A percentile compares a stretch with the other conserved stretches of the same genome.
These are phyloP conservation scores for Mollisia scopiformis DNA, from an alignment of 2,329 filamentous ascomycete genomes.

Conservation along the genomic window DNA sequence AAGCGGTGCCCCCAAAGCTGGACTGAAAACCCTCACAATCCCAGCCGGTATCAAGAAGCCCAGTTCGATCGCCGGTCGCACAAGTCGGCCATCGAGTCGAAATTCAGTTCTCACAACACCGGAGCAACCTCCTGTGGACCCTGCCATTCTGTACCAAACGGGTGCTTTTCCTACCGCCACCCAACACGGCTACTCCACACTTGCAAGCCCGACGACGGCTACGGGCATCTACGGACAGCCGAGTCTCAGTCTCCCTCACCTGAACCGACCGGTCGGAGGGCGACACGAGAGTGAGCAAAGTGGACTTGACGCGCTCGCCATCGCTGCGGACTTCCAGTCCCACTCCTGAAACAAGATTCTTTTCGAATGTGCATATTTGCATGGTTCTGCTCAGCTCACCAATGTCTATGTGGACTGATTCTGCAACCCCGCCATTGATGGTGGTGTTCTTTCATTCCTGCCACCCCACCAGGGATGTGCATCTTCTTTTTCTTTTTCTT, in stretches of 20 bases:
- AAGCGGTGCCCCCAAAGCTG: conserved; percentile 26
- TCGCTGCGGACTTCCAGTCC: conserved; percentile 15
- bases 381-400: conserved; percentile 1
- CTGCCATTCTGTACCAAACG: conserved; percentile 13
- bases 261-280: background rate
- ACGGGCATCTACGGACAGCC: background rate
- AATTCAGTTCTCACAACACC: conserved; percentile 6
- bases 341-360: background rate
- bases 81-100: conserved; percentile 41
- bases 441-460: background rate
- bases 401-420: background rate
- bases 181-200: background rate
- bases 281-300: conserved; percentile 1
- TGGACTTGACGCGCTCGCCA: conserved; percentile 18
- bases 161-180: background rate
- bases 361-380: background rate
- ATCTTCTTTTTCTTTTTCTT: too few species aligned
- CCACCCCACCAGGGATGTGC: background rate
- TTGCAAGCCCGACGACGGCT: background rate
- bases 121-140: conserved; percentile 19
- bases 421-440: background rate
- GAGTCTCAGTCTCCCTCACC: background rate
- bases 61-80: conserved; percentile 25
- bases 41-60: conserved; percentile 36
- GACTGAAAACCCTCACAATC: conserved; percentile 34